A percentile compares a stretch with the other conserved stretches of the same genome.
phyloP scores from a whole-genome alignment of 2,329 filamentous ascomycete species.

The Biscogniauxia sp. region DNA sequence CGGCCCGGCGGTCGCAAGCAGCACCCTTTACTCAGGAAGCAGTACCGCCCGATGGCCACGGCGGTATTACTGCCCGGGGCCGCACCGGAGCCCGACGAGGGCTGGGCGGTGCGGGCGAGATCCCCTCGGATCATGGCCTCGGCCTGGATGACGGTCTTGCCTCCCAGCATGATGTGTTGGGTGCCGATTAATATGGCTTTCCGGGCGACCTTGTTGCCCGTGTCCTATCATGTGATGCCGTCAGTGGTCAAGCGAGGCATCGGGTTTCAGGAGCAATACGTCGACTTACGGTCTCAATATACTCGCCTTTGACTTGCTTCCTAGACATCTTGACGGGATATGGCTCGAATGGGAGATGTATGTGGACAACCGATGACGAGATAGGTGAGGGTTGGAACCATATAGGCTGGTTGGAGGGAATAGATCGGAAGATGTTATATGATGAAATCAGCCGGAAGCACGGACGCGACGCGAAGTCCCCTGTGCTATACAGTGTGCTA shows the following conservation, averaged over 20 bases:
- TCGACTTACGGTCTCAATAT: slow-evolving; percentile 83
- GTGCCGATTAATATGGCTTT: slow-evolving; percentile 90
- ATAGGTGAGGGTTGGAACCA: too few species aligned
- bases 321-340: slow-evolving; percentile 60
- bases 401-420: neutral
- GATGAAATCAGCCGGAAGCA: neutral
- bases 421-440: too few species aligned
- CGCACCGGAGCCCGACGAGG: slow-evolving; percentile 37
- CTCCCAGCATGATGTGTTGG: slow-evolving; percentile 95
- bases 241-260: slow-evolving; percentile 7
- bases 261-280: neutral
- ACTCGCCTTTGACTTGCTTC: slow-evolving; percentile 81
- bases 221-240: slow-evolving; percentile 61
- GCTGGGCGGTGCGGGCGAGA: slow-evolving; percentile 60
- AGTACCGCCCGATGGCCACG: slow-evolving; percentile 88
- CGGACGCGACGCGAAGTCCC: slow-evolving; percentile 1
- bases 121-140: slow-evolving; percentile 94
- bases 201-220: slow-evolving; percentile 96
- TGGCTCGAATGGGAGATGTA: neutral
- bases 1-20: slow-evolving; percentile 81
- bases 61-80: slow-evolving; percentile 58
- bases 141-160: slow-evolving; percentile 92
- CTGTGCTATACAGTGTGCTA: neutral
- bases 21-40: slow-evolving; percentile 76
- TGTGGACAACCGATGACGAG: neutral